Conservation (phyloP, 352 stramenopile species). For the Phytopythium helicoides region DNA sequence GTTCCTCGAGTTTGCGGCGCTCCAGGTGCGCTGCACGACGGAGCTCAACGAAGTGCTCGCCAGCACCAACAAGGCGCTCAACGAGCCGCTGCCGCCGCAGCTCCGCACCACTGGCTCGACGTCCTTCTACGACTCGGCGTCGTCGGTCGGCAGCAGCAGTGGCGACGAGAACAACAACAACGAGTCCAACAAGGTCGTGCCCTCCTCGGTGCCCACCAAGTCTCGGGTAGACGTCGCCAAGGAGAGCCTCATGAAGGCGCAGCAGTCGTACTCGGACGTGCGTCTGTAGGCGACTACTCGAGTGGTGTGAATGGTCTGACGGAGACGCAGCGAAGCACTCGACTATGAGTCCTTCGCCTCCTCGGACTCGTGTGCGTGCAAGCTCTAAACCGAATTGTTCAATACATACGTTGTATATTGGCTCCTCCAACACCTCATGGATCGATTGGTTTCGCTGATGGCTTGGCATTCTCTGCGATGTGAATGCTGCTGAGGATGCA, state of each 20-base stretch:
- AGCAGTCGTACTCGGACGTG: conserved; percentile 50
- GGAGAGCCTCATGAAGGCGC: conserved; percentile 13
- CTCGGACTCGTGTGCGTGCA: no score
- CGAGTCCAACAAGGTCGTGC: conserved; percentile 14
- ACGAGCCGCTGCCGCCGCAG: conserved; percentile 37
- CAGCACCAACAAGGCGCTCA: conserved; percentile 40
- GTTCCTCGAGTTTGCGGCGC: conserved; percentile 66
- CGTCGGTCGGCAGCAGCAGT: conserved; percentile 39
- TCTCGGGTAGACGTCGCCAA: conserved; percentile 8
- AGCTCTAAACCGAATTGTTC: not conserved
- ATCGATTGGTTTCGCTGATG: not conserved
- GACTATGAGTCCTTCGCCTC: no score
- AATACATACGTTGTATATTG: conserved; percentile 9
- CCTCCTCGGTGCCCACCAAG: conserved; percentile 12
- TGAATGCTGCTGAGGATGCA: conserved; percentile 1
- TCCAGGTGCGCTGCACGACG: conserved; percentile 47
- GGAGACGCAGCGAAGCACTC: no score
- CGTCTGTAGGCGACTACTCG: conserved; percentile 27
- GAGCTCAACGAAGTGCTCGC: conserved; percentile 52
- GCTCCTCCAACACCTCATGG: not conserved
- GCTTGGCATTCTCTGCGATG: not conserved
- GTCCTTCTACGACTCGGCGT: conserved; percentile 37
- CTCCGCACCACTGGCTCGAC: conserved; percentile 34
- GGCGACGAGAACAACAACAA: conserved; percentile 26
- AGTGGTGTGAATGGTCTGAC: not conserved